phyloP scores from a whole-genome alignment of 2,329 filamentous ascomycete genomes.

The Rhinocladiella similis region DNA sequence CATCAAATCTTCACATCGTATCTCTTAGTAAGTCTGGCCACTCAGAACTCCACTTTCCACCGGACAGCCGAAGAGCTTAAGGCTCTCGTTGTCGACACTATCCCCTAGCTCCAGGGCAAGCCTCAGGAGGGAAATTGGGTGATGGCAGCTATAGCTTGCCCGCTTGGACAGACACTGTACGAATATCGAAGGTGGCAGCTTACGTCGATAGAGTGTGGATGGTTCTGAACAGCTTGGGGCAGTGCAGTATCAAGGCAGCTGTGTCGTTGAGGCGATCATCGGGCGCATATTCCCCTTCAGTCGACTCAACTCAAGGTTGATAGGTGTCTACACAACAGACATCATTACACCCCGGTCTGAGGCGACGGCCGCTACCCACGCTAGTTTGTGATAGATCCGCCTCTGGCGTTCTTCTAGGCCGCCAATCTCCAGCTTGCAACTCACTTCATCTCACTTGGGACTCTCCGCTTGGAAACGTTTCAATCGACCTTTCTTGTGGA shows the following conservation, averaged over 20 bases:
- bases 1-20: no score
- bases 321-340: not conserved
- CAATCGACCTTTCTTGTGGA: no score
- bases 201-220: no score
- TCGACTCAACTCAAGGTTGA: not conserved
- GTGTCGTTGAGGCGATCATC: no score
- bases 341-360: slow-evolving; percentile 1
- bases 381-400: slow-evolving; percentile 21
- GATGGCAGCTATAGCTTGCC: slow-evolving; percentile 3
- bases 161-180: not conserved
- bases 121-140: slow-evolving; percentile 20
- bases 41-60: not conserved
- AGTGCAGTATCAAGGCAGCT: no score
- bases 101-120: slow-evolving; percentile 10
- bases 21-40: not conserved
- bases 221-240: no score
- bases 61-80: slow-evolving; percentile 8
- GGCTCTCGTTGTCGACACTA: slow-evolving; percentile 5
- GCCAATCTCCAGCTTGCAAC: slow-evolving; percentile 12
- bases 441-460: not conserved
- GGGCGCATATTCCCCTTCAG: not conserved
- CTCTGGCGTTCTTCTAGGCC: slow-evolving; percentile 10
- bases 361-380: slow-evolving; percentile 15
- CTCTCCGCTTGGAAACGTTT: not conserved
- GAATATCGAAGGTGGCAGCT: not conserved